A percentile compares a stretch with the other conserved stretches of the same genome.
Conservation (phyloP, 176 grass and related monocot genomes). For the Aechmea fasciata region DNA sequence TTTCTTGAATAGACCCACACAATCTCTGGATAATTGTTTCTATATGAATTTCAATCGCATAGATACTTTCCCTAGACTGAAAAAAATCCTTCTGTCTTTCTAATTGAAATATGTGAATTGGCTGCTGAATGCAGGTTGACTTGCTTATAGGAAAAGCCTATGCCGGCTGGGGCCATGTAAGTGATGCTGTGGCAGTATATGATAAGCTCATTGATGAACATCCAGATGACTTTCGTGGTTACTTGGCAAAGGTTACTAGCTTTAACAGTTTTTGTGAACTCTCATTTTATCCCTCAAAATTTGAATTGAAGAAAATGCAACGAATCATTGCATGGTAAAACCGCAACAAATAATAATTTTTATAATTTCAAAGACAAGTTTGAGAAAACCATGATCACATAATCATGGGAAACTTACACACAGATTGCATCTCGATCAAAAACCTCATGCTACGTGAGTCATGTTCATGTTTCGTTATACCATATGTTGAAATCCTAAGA, state of each 20-base stretch:
- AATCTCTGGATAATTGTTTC: neutral
- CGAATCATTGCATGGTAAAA: neutral
- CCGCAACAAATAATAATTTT: too few species aligned
- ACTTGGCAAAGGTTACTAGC: conserved; percentile 67
- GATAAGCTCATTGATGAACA: conserved; percentile 77
- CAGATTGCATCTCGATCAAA: too few species aligned
- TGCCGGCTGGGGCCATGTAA: conserved; percentile 78
- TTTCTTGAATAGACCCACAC: neutral
- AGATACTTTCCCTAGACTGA: neutral
- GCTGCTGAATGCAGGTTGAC: conserved; percentile 39
- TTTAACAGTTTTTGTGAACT: conserved; percentile 4
- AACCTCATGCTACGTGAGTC: too few species aligned
- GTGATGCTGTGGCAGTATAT: conserved; percentile 83
- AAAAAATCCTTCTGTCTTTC: neutral
- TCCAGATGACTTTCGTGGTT: conserved; percentile 89
- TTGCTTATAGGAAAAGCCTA: conserved; percentile 88
- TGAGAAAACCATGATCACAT: too few species aligned
- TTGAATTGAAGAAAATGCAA: neutral
- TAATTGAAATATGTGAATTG: neutral
- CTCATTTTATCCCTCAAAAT: conserved; percentile 5
- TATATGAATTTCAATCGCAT: neutral
- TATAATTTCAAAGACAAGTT: too few species aligned
- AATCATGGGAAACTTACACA: too few species aligned
- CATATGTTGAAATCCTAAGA: too few species aligned
- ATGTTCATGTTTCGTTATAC: too few species aligned